Percentiles rank a stretch among this genome's conserved stretches.
These are phyloP conservation scores for Pyracantha coccinea DNA, from an alignment of 331 rosid species.

Conservation along the genomic window DNA sequence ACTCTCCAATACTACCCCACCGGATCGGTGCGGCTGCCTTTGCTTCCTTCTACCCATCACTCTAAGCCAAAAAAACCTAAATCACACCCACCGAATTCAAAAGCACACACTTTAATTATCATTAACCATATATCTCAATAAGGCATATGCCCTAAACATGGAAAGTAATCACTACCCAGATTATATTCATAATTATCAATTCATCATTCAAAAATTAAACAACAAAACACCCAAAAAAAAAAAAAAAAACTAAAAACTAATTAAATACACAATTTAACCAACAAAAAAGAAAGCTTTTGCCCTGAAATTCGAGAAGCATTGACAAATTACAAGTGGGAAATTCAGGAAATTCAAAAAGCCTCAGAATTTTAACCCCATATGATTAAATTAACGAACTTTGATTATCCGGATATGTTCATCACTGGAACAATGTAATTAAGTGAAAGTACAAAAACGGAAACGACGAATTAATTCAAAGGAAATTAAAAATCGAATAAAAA, in stretches of 20 bases:
- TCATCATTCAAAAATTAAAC: too few relatives aligned
- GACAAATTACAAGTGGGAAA: background rate
- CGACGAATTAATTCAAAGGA: background rate
- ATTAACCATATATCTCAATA: too few relatives aligned
- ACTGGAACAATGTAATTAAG: background rate
- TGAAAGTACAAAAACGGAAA: background rate
- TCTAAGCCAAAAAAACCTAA: background rate
- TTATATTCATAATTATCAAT: background rate
- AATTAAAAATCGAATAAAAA: background rate
- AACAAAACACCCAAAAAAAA: too few relatives aligned
- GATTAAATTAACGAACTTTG: background rate
- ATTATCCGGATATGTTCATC: background rate
- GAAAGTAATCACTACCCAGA: background rate
- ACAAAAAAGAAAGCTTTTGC: background rate
- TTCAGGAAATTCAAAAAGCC: background rate
- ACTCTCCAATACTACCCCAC: slow-evolving; percentile 38
- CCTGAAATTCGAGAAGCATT: background rate
- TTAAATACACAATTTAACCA: too few relatives aligned
- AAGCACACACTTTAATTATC: background rate
- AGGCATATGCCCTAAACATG: background rate
- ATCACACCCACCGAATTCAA: background rate
- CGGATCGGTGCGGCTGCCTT: slow-evolving; percentile 59
- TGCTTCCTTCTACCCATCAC: slow-evolving; percentile 84
- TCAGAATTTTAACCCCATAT: background rate
- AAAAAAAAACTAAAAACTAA: background rate